Evolutionary conservation across 306 rosid genomes (phyloP).

Genomic region (Myrica gale): DNA sequence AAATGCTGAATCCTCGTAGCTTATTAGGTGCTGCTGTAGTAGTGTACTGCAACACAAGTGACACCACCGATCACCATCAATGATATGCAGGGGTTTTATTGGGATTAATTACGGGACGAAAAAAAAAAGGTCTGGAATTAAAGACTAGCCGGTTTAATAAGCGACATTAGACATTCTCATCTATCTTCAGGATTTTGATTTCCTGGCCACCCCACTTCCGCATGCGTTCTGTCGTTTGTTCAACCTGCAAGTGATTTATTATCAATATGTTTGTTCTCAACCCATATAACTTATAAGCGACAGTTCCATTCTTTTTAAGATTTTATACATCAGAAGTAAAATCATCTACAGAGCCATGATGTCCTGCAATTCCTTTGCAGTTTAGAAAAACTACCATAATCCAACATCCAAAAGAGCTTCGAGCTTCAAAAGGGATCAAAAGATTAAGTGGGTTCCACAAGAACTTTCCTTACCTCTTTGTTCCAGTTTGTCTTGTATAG

Average conservation of each 20-base stretch:
- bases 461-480: conserved; percentile 43
- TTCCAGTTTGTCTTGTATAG: conserved; percentile 57
- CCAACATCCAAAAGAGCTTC: background rate
- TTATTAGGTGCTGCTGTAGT: background rate
- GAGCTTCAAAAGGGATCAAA: no score
- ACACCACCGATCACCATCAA: background rate
- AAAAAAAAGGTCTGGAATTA: background rate
- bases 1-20: background rate
- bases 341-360: background rate
- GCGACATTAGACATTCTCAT: conserved; percentile 18
- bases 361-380: background rate
- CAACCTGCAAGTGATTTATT: conserved; percentile 35
- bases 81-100: background rate
- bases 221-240: conserved; percentile 45
- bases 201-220: conserved; percentile 53
- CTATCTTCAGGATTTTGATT: conserved; percentile 8
- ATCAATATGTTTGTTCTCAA: background rate
- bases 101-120: background rate
- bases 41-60: background rate
- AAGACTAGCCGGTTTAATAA: background rate
- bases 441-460: background rate
- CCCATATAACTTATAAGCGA: no score
- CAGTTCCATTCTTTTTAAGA: background rate
- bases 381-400: background rate
- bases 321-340: background rate